Evolutionary conservation across 441 rosid genomes (phyloP), one percentile per base, ranked within the genome.

Genomic region (Dalechampia spathulata): DNA sequence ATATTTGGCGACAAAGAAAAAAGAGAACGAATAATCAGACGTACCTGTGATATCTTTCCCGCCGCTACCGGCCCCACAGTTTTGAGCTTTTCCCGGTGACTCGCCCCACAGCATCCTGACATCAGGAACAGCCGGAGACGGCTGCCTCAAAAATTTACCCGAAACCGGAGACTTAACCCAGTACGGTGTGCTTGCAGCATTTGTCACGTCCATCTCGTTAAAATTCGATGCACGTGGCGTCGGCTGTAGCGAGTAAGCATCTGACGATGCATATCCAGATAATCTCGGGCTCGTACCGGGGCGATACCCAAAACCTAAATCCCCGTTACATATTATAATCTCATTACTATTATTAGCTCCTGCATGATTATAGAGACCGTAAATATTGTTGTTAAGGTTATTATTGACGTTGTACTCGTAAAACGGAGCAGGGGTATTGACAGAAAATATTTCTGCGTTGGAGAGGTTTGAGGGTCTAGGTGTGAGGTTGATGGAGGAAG

Each of bases 401-500:
- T n/a, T n/a, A n/a, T n/a, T n/a, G n/a, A n/a, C n/a, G n/a, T n/a
- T n/a, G n/a, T n/a, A n/a, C n/a, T n/a, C n/a, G n/a, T n/a, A n/a
- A n/a, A n/a, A n/a, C n/a, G n/a, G n/a, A n/a, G n/a, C n/a, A 26
- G 88, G 88, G 16, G 92, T 85, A 57, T 78, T 80, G 14, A 85
- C 82, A 10, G 92, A 85, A 55, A 82, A 82, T n/a, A 86, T 81
- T 65, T 86, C 94, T 14, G 87, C 94, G 60, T 81, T 83, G 0
- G 94, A 75, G 61, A 86, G 86, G 49, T 86, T 83, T 1, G 94
- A 86, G 5, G 90, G 84, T 49, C 94, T 59, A 0, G 94, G 94
- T 14, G 90, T 86, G 53, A 83, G 61, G 45, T 72, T 62, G 4
- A 78, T 56, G 41, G 93, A 80, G 38, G 89, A 78, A 0, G 94